phyloP scores from a whole-genome alignment of 2,329 filamentous ascomycete genomes.

The Knufia petricola region DNA sequence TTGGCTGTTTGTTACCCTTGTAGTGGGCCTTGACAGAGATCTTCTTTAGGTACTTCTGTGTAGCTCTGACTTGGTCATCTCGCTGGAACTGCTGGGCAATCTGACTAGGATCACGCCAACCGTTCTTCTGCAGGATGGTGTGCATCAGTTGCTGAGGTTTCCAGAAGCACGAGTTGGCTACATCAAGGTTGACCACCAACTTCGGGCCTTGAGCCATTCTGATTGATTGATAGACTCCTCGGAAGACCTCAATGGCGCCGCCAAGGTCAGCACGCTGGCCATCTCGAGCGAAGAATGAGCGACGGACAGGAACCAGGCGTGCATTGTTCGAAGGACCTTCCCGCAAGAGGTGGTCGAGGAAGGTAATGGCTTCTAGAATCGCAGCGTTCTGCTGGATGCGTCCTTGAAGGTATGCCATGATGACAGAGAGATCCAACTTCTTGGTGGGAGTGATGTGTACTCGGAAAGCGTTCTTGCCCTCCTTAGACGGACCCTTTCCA shows the following conservation, averaged over 20 bases:
- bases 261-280: constrained; percentile 48
- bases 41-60: constrained; percentile 7
- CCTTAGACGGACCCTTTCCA: constrained; percentile 31
- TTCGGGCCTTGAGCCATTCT: constrained; percentile 57
- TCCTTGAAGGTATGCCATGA: constrained; percentile 57
- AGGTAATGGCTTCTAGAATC: constrained; percentile 74
- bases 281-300: constrained; percentile 63
- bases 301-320: constrained; percentile 59
- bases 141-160: constrained; percentile 32
- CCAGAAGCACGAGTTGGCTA: constrained; percentile 89
- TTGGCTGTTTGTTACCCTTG: constrained; percentile 25
- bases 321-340: constrained; percentile 57
- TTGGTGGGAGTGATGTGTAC: constrained; percentile 57
- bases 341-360: constrained; percentile 81
- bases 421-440: constrained; percentile 55
- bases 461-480: constrained; percentile 45
- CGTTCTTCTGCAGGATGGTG: constrained; percentile 28
- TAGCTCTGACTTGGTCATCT: constrained; percentile 10
- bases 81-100: constrained; percentile 21
- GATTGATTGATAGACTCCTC: constrained; percentile 81
- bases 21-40: constrained; percentile 29
- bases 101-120: constrained; percentile 26
- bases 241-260: constrained; percentile 63
- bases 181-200: constrained; percentile 78
- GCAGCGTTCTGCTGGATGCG: constrained; percentile 52